Percentiles rank a stretch among this genome's conserved stretches.
These are phyloP conservation scores for Podospora tetraspora DNA, from an alignment of 495 filamentous ascomycete genomes.

Conservation along the genomic window DNA sequence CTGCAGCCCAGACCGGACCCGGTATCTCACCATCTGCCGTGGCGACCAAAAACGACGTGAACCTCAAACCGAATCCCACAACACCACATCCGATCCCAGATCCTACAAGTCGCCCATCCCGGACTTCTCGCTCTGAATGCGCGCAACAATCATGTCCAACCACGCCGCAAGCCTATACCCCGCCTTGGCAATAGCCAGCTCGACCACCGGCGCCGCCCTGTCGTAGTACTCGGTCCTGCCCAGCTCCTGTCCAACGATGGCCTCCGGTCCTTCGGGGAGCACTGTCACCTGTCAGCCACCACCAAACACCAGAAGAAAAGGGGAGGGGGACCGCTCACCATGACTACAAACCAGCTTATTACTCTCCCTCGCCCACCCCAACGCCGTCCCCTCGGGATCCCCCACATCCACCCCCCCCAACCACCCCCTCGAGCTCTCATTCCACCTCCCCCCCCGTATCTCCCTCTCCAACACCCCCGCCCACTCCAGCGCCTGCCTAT, in stretches of 20 bases:
- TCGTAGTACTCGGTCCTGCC: slow-evolving; percentile 56
- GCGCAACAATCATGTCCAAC: slow-evolving; percentile 52
- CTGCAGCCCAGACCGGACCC: background rate
- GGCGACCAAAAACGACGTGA: background rate
- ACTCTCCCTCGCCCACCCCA: slow-evolving; percentile 57
- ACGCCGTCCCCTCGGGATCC: slow-evolving; percentile 44
- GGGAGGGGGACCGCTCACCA: slow-evolving; percentile 25
- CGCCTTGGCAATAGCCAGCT: slow-evolving; percentile 68
- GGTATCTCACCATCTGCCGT: background rate
- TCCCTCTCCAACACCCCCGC: slow-evolving; percentile 44
- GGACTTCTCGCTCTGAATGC: slow-evolving; percentile 10
- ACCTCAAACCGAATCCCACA: background rate
- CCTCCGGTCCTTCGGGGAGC: slow-evolving; percentile 48
- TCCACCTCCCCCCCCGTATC: slow-evolving; percentile 51
- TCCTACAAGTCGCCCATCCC: slow-evolving; percentile 16
- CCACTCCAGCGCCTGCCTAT: slow-evolving; percentile 47
- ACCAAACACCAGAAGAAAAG: background rate
- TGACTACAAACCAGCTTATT: slow-evolving; percentile 56
- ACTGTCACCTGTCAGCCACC: slow-evolving; percentile 34
- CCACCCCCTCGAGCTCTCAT: slow-evolving; percentile 39
- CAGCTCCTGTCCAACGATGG: slow-evolving; percentile 54
- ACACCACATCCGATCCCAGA: background rate
- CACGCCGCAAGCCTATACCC: slow-evolving; percentile 63
- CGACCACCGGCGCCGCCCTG: slow-evolving; percentile 55
- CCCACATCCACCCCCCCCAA: slow-evolving; percentile 44